Base-by-base conservation (phyloP, 2,329 filamentous ascomycete genomes). In the Cadophora luteo-olivacea region DNA sequence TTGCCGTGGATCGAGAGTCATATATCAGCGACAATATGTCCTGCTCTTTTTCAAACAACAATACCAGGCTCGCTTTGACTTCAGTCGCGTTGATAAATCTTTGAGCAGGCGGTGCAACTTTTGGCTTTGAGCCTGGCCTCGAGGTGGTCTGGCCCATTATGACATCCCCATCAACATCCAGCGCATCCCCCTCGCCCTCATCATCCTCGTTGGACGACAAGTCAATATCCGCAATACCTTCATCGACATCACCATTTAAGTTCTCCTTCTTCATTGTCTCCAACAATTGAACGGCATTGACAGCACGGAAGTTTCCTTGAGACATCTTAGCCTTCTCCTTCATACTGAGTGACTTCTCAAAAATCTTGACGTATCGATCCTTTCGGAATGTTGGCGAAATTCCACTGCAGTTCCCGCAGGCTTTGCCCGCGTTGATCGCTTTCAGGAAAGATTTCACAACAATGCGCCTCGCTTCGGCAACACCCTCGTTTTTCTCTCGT, bases 281-380 rank as follows among this genome's bases (percentile, higher is more conserved):
- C 83, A 78, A 36, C 64, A 78, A 24, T 58, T 78, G 77, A 22
- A 77, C 72, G 14, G 79, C 72, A 57, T 78, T 79, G 12, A 72
- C 67, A 66, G 72, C 73, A 74, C 77, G 90, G 77, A 94, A 87
- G 62, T 83, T 85, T 58, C 83, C 83, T 69, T 92, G 88, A 3
- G 89, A 86, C 91, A 97, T 97, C 70, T 91, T 89, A 52, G 89
- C 86, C 78, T 89, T 89, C 45, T 96, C 89, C 79, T 97, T 97
- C 58, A 85, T 81, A 58, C 85, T 87, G 67, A 97, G 82, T 1
- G 91, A 84, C 77, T 92, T 96, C 78, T 95, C 91, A 80, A 98
- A 99, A 65, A 99, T 94, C 80, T 98, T 99, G 77, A 94, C 91
- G 75, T 89, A 96, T 54, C 91, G 87, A 76, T 99, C 95, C 79